Evolutionary conservation across 179 eudicot genomes (phyloP).

Genomic region (Beta corolliflora): DNA sequence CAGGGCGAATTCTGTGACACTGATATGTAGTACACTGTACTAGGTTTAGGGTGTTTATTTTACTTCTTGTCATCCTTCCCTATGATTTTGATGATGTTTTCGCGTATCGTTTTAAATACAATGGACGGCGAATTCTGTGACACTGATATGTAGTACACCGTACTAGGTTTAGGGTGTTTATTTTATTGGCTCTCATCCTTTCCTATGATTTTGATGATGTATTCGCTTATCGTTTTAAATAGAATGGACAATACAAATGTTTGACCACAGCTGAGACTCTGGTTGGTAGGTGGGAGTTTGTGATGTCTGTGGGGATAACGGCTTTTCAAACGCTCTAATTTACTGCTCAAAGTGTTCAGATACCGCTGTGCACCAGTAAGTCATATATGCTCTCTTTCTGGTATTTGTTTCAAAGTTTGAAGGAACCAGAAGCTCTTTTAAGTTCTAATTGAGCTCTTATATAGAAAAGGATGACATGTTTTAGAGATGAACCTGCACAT

Average conservation of each 20-base stretch:
- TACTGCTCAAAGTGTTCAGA: conserved; percentile 25
- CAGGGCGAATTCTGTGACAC: too few species aligned
- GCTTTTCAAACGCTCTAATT: conserved; percentile 22
- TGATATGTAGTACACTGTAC: too few species aligned
- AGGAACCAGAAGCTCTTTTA: not conserved
- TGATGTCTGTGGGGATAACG: conserved; percentile 24
- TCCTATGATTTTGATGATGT: not conserved
- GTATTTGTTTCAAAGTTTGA: not conserved
- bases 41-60: too few species aligned
- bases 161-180: not conserved
- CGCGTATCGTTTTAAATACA: too few species aligned
- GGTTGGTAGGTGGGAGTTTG: conserved; percentile 18
- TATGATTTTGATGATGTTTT: too few species aligned
- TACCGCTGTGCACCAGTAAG: conserved; percentile 27
- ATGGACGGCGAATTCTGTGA: too few species aligned
- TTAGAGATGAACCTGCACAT: not conserved
- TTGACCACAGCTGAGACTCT: not conserved
- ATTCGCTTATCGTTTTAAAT: not conserved
- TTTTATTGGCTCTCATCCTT: not conserved
- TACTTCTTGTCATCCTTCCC: too few species aligned
- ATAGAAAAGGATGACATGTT: not conserved
- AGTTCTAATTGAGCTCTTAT: not conserved
- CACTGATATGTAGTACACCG: too few species aligned
- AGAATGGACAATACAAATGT: not conserved
- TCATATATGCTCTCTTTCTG: not conserved